These are phyloP conservation scores for Cryptococcus sp. DNA, from an alignment of 1,284 basidiomycete genomes.

Conservation along the genomic window DNA sequence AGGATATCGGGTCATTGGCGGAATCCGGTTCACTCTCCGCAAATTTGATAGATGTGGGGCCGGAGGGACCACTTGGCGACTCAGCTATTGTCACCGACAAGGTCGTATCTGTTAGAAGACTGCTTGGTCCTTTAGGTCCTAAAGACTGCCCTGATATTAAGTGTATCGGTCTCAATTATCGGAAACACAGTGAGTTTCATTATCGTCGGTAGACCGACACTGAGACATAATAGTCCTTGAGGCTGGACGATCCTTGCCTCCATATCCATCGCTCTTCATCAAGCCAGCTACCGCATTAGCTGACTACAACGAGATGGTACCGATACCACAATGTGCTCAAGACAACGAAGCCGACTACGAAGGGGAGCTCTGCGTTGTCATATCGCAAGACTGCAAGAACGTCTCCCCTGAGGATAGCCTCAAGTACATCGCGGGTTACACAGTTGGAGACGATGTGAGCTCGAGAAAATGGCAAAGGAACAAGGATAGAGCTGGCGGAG, in stretches of 20 bases:
- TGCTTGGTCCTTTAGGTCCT: constrained; percentile 4
- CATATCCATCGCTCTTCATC: constrained; percentile 55
- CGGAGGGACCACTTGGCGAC: constrained; percentile 3
- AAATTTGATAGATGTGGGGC: constrained; percentile 13
- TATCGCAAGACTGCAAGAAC: constrained; percentile 71
- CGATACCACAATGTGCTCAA: constrained; percentile 63
- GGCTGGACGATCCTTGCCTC: constrained; percentile 4
- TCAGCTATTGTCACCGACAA: constrained; percentile 6
- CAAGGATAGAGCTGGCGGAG: constrained; percentile 12
- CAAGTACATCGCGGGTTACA: constrained; percentile 75
- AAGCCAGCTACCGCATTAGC: constrained; percentile 70
- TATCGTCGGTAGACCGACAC: not conserved
- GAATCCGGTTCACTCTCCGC: constrained; percentile 10
- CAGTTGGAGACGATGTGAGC: constrained; percentile 66
- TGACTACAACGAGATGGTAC: constrained; percentile 62
- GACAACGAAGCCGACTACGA: constrained; percentile 77
- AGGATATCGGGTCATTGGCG: constrained; percentile 30
- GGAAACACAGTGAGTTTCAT: constrained; percentile 14
- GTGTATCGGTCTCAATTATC: constrained; percentile 26
- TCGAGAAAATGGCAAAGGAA: constrained; percentile 19
- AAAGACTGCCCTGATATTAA: constrained; percentile 6
- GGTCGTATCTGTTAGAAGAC: constrained; percentile 2
- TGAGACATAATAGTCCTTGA: constrained; percentile 17
- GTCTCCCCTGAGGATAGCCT: constrained; percentile 69
- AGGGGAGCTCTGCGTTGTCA: constrained; percentile 76